phyloP scores from a whole-genome alignment of 148 eudicot genomes.

The Cornus florida region DNA sequence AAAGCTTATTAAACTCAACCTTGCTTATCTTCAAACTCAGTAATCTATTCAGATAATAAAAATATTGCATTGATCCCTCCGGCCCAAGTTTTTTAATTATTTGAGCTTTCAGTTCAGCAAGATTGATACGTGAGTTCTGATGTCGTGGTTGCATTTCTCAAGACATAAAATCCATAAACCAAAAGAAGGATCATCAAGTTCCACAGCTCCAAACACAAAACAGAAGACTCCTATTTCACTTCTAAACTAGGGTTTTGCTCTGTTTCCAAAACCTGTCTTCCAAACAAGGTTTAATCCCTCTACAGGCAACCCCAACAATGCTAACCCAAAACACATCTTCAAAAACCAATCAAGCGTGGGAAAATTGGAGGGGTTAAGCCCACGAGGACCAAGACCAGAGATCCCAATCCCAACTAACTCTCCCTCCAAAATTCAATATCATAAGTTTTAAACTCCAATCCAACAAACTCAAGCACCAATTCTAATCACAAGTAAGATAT shows the following conservation, averaged over 20 bases:
- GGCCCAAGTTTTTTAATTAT: slow-evolving; percentile 55
- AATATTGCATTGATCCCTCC: slow-evolving; percentile 52
- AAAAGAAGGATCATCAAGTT: slow-evolving; percentile 6
- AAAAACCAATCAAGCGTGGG: slow-evolving; percentile 12
- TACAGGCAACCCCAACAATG: slow-evolving; percentile 19
- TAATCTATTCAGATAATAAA: slow-evolving; percentile 42
- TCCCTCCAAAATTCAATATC: slow-evolving; percentile 61
- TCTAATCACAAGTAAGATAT: slow-evolving; percentile 17
- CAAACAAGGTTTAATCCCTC: slow-evolving; percentile 23
- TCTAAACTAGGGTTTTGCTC: slow-evolving; percentile 35
- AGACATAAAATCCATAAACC: slow-evolving; percentile 29
- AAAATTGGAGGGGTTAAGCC: slow-evolving; percentile 15
- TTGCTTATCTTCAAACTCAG: slow-evolving; percentile 52
- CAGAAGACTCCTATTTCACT: slow-evolving; percentile 14
- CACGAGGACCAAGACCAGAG: slow-evolving; percentile 18
- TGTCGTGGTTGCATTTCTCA: slow-evolving; percentile 51
- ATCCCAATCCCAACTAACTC: slow-evolving; percentile 47
- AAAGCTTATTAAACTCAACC: slow-evolving; percentile 52
- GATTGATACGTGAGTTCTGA: slow-evolving; percentile 47
- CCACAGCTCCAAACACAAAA: slow-evolving; percentile 13
- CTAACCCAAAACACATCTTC: slow-evolving; percentile 25
- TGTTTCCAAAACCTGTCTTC: slow-evolving; percentile 31
- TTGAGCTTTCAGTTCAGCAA: slow-evolving; percentile 49
- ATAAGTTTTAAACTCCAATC: slow-evolving; percentile 14
- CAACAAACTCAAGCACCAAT: slow-evolving; percentile 20